Evolutionary conservation across 2,329 filamentous ascomycete species (phyloP).

Genomic region (Alternaria solani): DNA sequence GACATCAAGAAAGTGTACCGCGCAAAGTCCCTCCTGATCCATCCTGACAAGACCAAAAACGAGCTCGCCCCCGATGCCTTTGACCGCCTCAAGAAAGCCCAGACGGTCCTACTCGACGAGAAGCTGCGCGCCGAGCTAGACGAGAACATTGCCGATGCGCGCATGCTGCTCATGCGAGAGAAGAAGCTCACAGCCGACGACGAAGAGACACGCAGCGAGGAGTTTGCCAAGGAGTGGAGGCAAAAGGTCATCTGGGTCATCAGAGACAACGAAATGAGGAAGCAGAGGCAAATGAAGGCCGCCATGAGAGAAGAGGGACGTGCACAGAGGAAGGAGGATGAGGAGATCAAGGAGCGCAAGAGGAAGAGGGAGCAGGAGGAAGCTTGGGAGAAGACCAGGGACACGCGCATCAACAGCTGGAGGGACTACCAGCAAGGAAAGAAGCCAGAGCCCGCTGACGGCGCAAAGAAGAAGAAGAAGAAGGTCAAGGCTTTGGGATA

Average conservation of each 20-base stretch:
- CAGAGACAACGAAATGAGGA: constrained; percentile 88
- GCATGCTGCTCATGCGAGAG: constrained; percentile 92
- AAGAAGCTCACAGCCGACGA: constrained; percentile 92
- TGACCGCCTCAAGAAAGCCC: constrained; percentile 94
- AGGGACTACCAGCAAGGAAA: constrained; percentile 81
- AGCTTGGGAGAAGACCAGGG: constrained; percentile 92
- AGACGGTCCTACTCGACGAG: constrained; percentile 90
- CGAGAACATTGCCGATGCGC: constrained; percentile 94
- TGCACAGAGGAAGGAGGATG: constrained; percentile 84
- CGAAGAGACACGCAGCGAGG: constrained; percentile 82
- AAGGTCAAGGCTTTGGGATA: constrained; percentile 63
- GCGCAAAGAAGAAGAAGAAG: constrained; percentile 59
- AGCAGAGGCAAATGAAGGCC: constrained; percentile 85
- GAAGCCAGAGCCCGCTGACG: constrained; percentile 58
- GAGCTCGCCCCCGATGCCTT: constrained; percentile 92
- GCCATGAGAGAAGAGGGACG: constrained; percentile 97
- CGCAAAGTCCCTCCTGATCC: constrained; percentile 98
- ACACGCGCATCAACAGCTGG: constrained; percentile 93
- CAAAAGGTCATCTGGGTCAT: constrained; percentile 90
- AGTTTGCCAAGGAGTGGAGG: constrained; percentile 86
- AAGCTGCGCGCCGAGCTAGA: constrained; percentile 87
- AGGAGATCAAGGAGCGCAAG: constrained; percentile 73
- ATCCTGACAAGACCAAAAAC: constrained; percentile 97
- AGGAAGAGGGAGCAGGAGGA: constrained; percentile 83
- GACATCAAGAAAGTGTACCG: constrained; percentile 96